A percentile compares a stretch with the other conserved stretches of the same genome.
These are phyloP conservation scores for Aspergillus saccharolyticus DNA, from an alignment of 495 filamentous ascomycete genomes.

Conservation along the genomic window DNA sequence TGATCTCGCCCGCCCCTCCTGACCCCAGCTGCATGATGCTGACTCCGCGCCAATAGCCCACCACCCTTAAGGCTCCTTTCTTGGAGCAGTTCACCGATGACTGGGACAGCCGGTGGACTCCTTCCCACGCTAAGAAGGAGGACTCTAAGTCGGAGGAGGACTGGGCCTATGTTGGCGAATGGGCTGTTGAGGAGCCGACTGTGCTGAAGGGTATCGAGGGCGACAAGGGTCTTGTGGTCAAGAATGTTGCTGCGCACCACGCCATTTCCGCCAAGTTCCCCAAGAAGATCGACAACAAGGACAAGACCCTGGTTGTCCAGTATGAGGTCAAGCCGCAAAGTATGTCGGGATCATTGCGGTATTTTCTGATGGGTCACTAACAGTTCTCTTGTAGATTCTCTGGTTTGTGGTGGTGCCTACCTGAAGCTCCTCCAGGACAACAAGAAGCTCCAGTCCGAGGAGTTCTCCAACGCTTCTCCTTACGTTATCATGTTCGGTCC, in stretches of 20 bases:
- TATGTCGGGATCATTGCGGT: conserved; percentile 42
- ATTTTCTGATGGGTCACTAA: neutral
- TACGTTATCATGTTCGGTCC: conserved; percentile 99
- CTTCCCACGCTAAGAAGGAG: conserved; percentile 95
- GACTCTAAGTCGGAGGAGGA: conserved; percentile 82
- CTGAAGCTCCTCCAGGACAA: conserved; percentile 98
- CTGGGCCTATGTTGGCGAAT: conserved; percentile 96
- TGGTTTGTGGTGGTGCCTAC: conserved; percentile 98
- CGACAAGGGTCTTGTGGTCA: conserved; percentile 94
- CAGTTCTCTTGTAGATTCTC: conserved; percentile 56
- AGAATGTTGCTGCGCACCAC: conserved; percentile 95
- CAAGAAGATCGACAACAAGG: conserved; percentile 95
- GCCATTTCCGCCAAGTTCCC: conserved; percentile 99
- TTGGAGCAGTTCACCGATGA: conserved; percentile 96
- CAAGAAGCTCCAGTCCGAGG: conserved; percentile 91
- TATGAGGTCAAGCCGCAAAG: conserved; percentile 99
- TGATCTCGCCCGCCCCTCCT: conserved; percentile 3
- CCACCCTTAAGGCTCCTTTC: conserved; percentile 85
- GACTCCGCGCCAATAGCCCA: conserved; percentile 55
- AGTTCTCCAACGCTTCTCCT: conserved; percentile 95
- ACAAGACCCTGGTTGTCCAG: conserved; percentile 92
- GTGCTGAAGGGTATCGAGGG: conserved; percentile 92
- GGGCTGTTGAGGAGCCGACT: conserved; percentile 91
- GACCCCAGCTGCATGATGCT: conserved; percentile 17
- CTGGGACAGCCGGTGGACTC: conserved; percentile 89